phyloP scores from a whole-genome alignment of 805 yeast genomes.

The Ascoidea rubescens region DNA sequence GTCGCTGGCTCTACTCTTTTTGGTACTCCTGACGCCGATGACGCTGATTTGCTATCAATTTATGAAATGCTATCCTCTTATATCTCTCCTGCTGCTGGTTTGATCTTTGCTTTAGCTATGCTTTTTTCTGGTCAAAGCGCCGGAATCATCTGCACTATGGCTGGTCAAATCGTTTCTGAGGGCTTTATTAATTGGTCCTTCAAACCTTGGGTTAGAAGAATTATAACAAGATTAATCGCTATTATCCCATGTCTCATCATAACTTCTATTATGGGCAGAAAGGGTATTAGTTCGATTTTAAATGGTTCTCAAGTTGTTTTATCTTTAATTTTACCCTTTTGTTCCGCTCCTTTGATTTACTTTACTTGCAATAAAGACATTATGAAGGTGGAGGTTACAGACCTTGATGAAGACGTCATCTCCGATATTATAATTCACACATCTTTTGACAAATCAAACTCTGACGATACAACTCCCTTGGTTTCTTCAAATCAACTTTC shows the following conservation, averaged over 20 bases:
- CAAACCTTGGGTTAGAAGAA: conserved; percentile 69
- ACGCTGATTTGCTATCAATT: conserved; percentile 77
- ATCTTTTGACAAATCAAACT: no score
- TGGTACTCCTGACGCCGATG: conserved; percentile 47
- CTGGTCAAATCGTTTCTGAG: conserved; percentile 89
- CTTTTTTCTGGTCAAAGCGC: conserved; percentile 90
- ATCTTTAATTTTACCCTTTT: conserved; percentile 70
- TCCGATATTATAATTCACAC: no score
- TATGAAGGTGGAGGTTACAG: conserved; percentile 34
- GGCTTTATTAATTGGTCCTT: conserved; percentile 75
- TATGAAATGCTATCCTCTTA: conserved; percentile 56
- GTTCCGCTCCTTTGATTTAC: conserved; percentile 76
- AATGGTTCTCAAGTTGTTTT: conserved; percentile 77
- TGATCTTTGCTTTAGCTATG: conserved; percentile 79
- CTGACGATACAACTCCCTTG: neutral
- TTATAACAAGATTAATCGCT: conserved; percentile 73
- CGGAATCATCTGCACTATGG: conserved; percentile 85
- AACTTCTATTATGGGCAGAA: conserved; percentile 61
- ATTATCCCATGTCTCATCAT: conserved; percentile 75
- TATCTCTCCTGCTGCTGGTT: conserved; percentile 75
- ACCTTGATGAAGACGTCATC: neutral
- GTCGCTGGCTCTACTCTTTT: conserved; percentile 83
- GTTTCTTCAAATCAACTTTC: neutral
- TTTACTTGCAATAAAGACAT: conserved; percentile 59
- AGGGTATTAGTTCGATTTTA: conserved; percentile 61